Base-by-base conservation (phyloP, 352 stramenopile genomes). In the Peronosclerospora sorghi region DNA sequence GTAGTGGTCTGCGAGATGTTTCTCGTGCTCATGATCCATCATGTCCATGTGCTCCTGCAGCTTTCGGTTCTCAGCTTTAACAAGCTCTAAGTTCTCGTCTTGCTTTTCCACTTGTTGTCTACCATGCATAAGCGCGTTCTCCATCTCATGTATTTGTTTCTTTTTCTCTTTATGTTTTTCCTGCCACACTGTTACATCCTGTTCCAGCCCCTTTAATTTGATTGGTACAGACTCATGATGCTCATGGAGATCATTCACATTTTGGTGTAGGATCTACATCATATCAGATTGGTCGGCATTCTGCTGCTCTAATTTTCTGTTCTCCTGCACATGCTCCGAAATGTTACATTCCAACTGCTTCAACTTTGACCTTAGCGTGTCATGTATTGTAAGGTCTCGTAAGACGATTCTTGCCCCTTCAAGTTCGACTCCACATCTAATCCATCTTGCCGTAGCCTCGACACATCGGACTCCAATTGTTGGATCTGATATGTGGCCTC, bases 401-500 rank as follows among this genome's bases (percentile, higher is more conserved):
- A 52, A 2, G 50, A 49, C 5, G 36, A 41, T 14, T 83, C 68
- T 2, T 65, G 62, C 28, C 79, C 57, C 18, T 68, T 67, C 2
- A 76, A 26, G 5, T 61, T 59, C 4, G 36, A 56, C 24, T 89
- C 73, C 10, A 84, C 34, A n/a, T 84, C 64, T 4, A 54, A 9
- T 17, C 70, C 69, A 8, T 60, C 52, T 20, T 68, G 62, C 38
- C 62, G 65, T 21, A 85, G 41, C 61, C 76, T 64, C 0, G 55
- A 39, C 5, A 83, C 62, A 27, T 83, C 67, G 6, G 38, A 48
- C 4, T 59, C 67, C 12, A 86, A 36, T 32, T 77, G 59, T 20
- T 77, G 45, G 35, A 79, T 72, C 48, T 85, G 58, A 23, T 67
- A 60, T 0, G 73, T 70, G 1, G 67, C 71, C 15, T 76, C 59